Evolutionary conservation across 495 filamentous ascomycete species (phyloP).

Genomic region (Xylaria sp.): DNA sequence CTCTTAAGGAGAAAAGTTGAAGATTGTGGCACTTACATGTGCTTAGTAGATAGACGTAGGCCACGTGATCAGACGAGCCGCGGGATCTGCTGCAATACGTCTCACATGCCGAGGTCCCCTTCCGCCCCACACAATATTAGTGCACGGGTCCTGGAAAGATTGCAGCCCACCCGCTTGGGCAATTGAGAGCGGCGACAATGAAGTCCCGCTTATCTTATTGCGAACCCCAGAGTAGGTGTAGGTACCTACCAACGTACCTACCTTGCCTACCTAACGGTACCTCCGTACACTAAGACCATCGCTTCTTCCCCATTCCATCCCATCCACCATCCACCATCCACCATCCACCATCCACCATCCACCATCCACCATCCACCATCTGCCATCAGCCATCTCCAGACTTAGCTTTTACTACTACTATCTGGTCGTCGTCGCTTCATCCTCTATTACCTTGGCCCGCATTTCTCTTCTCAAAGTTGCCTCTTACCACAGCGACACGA

Average conservation of each 20-base stretch:
- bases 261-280: too few relatives aligned
- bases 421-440: slow-evolving; percentile 17
- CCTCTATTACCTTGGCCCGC: not conserved
- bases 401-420: slow-evolving; percentile 32
- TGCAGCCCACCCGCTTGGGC: not conserved
- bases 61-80: slow-evolving; percentile 3
- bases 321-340: slow-evolving; percentile 6
- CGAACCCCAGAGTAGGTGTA: not conserved
- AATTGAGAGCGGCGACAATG: slow-evolving; percentile 19
- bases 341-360: too few relatives aligned
- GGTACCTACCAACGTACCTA: too few relatives aligned
- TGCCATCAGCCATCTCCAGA: slow-evolving; percentile 28
- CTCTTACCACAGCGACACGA: not conserved
- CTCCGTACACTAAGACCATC: not conserved
- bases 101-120: slow-evolving; percentile 12
- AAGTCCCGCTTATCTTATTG: slow-evolving; percentile 11
- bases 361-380: too few relatives aligned
- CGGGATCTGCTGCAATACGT: not conserved
- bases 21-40: too few relatives aligned
- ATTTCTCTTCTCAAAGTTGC: not conserved
- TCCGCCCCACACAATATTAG: not conserved
- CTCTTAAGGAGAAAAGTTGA: not conserved
- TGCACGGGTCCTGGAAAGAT: not conserved
- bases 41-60: not conserved
- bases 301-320: slow-evolving; percentile 11